Conservation (phyloP, 139 green algal species). For the Chlorella vulgaris region DNA sequence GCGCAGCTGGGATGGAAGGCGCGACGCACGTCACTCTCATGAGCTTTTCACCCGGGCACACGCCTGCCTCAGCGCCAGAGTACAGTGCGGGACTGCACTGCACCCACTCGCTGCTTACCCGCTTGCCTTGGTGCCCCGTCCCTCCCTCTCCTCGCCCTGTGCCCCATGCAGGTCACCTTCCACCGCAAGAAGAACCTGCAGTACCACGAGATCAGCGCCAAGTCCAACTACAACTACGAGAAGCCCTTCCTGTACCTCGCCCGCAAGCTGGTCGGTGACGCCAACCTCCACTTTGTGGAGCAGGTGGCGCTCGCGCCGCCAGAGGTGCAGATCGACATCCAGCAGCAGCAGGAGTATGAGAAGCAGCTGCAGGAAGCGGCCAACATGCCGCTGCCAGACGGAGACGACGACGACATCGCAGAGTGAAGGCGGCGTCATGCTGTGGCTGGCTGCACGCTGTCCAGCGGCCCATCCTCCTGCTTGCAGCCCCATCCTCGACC, state of each 20-base stretch:
- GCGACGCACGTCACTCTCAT: background rate
- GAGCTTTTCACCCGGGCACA: no score
- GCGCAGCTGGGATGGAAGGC: background rate
- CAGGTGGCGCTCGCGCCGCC: slow-evolving; percentile 92
- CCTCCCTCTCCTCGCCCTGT: background rate
- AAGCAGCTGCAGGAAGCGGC: slow-evolving; percentile 74
- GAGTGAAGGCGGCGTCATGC: slow-evolving; percentile 31
- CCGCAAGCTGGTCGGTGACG: slow-evolving; percentile 95
- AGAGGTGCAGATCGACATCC: slow-evolving; percentile 92
- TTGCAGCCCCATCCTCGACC: background rate
- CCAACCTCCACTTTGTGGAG: slow-evolving; percentile 94
- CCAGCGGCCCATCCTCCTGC: background rate
- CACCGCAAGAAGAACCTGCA: slow-evolving; percentile 99
- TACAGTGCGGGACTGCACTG: no score
- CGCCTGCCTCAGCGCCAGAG: background rate
- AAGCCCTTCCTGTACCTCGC: slow-evolving; percentile 99
- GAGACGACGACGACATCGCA: slow-evolving; percentile 78
- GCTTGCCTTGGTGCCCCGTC: no score
- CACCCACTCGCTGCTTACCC: no score
- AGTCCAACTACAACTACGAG: slow-evolving; percentile 99
- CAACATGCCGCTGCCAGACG: slow-evolving; percentile 79
- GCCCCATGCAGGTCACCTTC: slow-evolving; percentile 73
- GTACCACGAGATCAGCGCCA: slow-evolving; percentile 99
- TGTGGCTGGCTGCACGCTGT: background rate
- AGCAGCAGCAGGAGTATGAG: slow-evolving; percentile 88